phyloP scores from a whole-genome alignment of 306 rosid genomes.

The Pyrus bretschneideri region DNA sequence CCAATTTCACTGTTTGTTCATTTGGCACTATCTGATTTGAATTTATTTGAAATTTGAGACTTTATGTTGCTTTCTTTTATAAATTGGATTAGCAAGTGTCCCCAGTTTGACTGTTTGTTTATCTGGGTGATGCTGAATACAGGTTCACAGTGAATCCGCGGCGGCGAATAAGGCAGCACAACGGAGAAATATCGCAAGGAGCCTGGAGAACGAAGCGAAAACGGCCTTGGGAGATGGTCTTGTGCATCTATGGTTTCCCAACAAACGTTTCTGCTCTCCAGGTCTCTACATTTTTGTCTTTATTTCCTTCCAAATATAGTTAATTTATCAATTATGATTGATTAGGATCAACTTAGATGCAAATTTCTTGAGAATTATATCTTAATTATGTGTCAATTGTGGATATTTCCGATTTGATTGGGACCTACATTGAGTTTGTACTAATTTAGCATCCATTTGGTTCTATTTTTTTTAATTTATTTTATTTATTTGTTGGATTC shows the following conservation, averaged over 20 bases:
- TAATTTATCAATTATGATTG: neutral
- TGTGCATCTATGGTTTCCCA: conserved; percentile 90
- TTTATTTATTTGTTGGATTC: neutral
- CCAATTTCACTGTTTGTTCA: no score
- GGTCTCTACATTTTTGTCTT: conserved; percentile 30
- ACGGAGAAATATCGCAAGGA: conserved; percentile 87
- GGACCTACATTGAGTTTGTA: neutral
- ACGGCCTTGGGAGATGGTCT: conserved; percentile 96
- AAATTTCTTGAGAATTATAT: neutral
- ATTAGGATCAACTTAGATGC: neutral
- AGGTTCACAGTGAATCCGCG: conserved; percentile 94
- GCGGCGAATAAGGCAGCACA: conserved; percentile 89
- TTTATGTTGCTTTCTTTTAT: neutral
- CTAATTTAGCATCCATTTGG: neutral
- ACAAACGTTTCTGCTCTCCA: conserved; percentile 89
- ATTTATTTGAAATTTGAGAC: neutral
- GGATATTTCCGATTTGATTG: neutral
- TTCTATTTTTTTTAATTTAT: no score
- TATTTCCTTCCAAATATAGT: neutral
- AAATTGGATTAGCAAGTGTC: neutral
- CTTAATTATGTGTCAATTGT: neutral
- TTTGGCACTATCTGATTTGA: neutral
- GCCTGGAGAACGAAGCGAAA: conserved; percentile 76
- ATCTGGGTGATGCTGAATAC: neutral
- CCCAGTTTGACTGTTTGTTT: neutral